A percentile compares a stretch with the other conserved stretches of the same genome.
Evolutionary conservation across 441 rosid species (phyloP).

Genomic region (Geranium incanum): DNA sequence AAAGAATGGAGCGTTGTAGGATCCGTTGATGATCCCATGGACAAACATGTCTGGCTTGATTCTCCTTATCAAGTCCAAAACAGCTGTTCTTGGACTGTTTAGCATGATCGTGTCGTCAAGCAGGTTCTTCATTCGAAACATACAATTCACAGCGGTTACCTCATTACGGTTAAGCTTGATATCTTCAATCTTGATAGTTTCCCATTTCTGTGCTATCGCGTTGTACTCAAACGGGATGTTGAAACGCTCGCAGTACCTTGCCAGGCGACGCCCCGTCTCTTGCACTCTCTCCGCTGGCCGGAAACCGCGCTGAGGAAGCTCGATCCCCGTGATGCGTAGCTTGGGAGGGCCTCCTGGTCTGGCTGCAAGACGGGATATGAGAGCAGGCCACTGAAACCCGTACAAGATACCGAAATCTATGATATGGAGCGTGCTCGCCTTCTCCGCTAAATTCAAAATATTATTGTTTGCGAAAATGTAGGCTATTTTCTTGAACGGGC

Average conservation of each 20-base stretch:
- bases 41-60: constrained; percentile 27
- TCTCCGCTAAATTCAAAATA: constrained; percentile 23
- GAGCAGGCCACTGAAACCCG: constrained; percentile 53
- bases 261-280: constrained; percentile 39
- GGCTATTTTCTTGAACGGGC: constrained; percentile 38
- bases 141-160: constrained; percentile 23
- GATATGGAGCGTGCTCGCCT: constrained; percentile 34
- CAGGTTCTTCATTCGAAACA: constrained; percentile 24
- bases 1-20: constrained; percentile 43
- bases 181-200: constrained; percentile 29
- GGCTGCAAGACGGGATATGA: constrained; percentile 36
- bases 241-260: constrained; percentile 31
- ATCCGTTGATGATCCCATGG: constrained; percentile 39
- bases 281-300: constrained; percentile 38
- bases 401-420: constrained; percentile 35
- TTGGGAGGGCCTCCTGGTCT: constrained; percentile 33
- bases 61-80: constrained; percentile 29
- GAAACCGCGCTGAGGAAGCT: constrained; percentile 46
- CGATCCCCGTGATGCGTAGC: constrained; percentile 52
- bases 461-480: constrained; percentile 32
- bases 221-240: constrained; percentile 47
- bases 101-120: constrained; percentile 26
- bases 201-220: constrained; percentile 52
- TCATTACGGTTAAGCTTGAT: constrained; percentile 22
- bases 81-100: constrained; percentile 26